A percentile compares a stretch with the other conserved stretches of the same genome.
Evolutionary conservation across 1,284 basidiomycete species (phyloP).

Genomic region (Prillingera fragicola): DNA sequence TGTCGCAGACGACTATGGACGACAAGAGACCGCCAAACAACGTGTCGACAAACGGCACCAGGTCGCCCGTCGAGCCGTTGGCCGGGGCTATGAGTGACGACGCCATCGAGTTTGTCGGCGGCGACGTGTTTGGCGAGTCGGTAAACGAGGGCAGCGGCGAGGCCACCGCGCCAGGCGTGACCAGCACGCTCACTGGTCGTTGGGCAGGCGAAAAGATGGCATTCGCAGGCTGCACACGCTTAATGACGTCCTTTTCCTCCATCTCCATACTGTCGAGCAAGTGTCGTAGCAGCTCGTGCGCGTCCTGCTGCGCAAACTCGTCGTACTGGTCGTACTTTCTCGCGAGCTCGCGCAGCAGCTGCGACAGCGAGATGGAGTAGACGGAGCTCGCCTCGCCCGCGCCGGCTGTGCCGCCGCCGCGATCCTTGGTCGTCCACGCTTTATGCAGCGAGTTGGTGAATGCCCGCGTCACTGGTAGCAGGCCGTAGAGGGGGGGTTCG

Average conservation of each 20-base stretch:
- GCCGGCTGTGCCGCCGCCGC: constrained; percentile 33
- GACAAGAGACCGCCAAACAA: constrained; percentile 82
- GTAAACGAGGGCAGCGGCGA: too few species aligned
- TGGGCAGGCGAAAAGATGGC: too few species aligned
- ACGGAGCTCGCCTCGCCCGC: constrained; percentile 24
- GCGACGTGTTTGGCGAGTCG: too few species aligned
- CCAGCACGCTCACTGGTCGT: too few species aligned
- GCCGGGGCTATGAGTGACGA: too few species aligned
- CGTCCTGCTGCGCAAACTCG: constrained; percentile 77
- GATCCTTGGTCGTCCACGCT: constrained; percentile 46
- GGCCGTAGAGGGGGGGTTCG: constrained; percentile 39
- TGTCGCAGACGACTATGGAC: constrained; percentile 85
- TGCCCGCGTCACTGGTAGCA: constrained; percentile 43
- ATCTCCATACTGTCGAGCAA: constrained; percentile 87
- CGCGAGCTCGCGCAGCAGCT: constrained; percentile 64
- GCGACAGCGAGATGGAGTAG: constrained; percentile 46
- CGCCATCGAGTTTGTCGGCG: too few species aligned
- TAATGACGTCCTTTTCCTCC: constrained; percentile 82
- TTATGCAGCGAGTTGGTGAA: constrained; percentile 38
- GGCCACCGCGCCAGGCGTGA: too few species aligned
- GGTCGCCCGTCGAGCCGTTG: too few species aligned
- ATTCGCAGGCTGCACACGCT: constrained; percentile 17
- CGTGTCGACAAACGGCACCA: constrained; percentile 75
- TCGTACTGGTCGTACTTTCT: constrained; percentile 88
- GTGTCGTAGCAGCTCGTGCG: constrained; percentile 84